A percentile compares a stretch with the other conserved stretches of the same genome.
These are phyloP conservation scores for Metschnikowia lochheadii DNA, from an alignment of 805 yeast genomes.

Conservation along the genomic window DNA sequence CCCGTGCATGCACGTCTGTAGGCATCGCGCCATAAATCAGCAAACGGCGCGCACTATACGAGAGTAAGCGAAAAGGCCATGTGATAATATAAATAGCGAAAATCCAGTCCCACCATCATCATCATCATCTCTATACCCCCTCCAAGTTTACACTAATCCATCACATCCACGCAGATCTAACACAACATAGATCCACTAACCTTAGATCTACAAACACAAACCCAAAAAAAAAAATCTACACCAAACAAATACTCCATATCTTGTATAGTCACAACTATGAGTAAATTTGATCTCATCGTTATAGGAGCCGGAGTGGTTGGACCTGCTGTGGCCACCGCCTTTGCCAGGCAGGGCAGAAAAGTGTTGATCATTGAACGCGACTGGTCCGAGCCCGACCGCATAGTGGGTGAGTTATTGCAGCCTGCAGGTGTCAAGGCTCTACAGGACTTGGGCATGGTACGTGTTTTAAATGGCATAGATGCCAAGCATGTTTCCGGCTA, in stretches of 20 bases:
- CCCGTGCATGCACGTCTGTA: conserved; percentile 1
- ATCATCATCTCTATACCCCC: too few species aligned
- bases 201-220: too few species aligned
- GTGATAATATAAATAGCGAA: conserved; percentile 1
- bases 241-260: too few species aligned
- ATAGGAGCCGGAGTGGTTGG: conserved; percentile 99
- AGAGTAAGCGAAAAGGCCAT: conserved; percentile 1
- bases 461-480: conserved; percentile 67
- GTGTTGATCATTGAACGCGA: conserved; percentile 83
- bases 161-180: too few species aligned
- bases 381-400: conserved; percentile 89
- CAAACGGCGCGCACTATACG: conserved; percentile 5
- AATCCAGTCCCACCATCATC: not conserved
- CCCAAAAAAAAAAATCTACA: too few species aligned
- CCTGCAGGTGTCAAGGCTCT: conserved; percentile 94
- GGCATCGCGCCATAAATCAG: conserved; percentile 3
- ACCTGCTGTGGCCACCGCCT: conserved; percentile 83
- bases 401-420: conserved; percentile 95
- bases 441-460: conserved; percentile 74
- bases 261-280: not conserved
- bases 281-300: conserved; percentile 64
- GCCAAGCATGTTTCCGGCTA: conserved; percentile 81
- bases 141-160: too few species aligned
- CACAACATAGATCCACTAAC: too few species aligned
- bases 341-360: conserved; percentile 85